Conservation (phyloP, 768 basidiomycete genomes). For the Cystobasidium ongulense region DNA sequence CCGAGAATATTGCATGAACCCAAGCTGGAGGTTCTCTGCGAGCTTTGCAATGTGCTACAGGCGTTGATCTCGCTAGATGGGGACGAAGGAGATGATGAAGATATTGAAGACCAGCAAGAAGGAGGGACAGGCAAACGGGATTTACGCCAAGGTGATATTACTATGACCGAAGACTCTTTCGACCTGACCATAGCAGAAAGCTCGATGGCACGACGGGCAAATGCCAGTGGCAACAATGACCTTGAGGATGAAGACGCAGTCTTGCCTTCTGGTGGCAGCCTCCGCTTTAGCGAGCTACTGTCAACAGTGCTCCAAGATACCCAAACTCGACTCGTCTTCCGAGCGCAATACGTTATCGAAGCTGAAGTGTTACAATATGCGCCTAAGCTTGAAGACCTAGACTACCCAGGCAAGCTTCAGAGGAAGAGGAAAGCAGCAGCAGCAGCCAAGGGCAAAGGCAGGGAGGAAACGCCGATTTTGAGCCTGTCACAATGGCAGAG, state of each 20-base stretch:
- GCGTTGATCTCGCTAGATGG: constrained; percentile 72
- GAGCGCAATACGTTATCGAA: constrained; percentile 84
- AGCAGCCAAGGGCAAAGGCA: background rate
- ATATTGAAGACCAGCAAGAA: background rate
- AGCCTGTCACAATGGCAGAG: constrained; percentile 1
- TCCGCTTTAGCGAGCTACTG: constrained; percentile 73
- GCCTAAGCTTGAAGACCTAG: constrained; percentile 68
- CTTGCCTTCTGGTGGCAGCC: constrained; percentile 22
- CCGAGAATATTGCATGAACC: constrained; percentile 92
- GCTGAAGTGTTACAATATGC: constrained; percentile 76
- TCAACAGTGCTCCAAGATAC: constrained; percentile 91
- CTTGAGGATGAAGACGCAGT: background rate
- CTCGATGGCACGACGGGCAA: background rate
- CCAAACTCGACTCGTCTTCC: constrained; percentile 89
- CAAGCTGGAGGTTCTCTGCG: constrained; percentile 74
- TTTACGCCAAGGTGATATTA: background rate
- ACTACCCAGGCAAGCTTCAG: constrained; percentile 70
- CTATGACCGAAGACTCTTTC: background rate
- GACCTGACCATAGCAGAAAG: background rate
- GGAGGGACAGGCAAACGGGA: background rate
- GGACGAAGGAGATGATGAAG: constrained; percentile 43
- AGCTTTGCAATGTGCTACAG: constrained; percentile 91
- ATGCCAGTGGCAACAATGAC: background rate
- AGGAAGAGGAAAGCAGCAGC: background rate
- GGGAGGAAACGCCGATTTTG: background rate